phyloP scores from a whole-genome alignment of 179 eudicot genomes.

The Drosera spatulata region DNA sequence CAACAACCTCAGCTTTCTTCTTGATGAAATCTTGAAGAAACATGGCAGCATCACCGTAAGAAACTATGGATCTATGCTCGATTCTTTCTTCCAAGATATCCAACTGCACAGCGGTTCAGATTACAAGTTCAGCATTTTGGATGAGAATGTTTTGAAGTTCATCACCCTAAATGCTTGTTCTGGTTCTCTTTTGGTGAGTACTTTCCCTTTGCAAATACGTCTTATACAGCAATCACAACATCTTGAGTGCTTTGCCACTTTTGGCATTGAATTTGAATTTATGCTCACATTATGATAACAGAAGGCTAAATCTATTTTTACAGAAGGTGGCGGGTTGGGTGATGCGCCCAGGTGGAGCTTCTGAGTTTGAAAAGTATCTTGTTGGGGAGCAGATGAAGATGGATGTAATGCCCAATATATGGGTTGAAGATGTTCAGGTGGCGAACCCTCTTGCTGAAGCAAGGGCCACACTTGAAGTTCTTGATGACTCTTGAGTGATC shows the following conservation, averaged over 20 bases:
- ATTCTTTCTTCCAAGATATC: conserved; percentile 50
- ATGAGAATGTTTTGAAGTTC: conserved; percentile 43
- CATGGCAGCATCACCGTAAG: conserved; percentile 50
- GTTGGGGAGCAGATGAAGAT: conserved; percentile 37
- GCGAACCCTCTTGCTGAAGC: conserved; percentile 50
- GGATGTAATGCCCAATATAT: conserved; percentile 50
- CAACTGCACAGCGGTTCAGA: conserved; percentile 31
- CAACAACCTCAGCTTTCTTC: conserved; percentile 13
- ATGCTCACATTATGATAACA: too few relatives aligned
- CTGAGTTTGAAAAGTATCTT: conserved; percentile 36
- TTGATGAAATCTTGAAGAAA: conserved; percentile 37
- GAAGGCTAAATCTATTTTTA: conserved; percentile 5
- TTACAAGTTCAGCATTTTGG: conserved; percentile 24
- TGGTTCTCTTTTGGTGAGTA: conserved; percentile 54
- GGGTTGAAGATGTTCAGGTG: conserved; percentile 49
- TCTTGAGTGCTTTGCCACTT: background rate
- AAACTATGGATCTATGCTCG: conserved; percentile 53
- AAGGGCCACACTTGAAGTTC: too few relatives aligned
- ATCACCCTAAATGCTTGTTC: conserved; percentile 51
- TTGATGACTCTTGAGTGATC: too few relatives aligned
- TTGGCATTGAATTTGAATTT: background rate
- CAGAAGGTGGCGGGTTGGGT: conserved; percentile 50
- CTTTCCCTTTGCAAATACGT: background rate
- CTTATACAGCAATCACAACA: background rate
- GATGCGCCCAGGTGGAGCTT: conserved; percentile 37